Evolutionary conservation across 1,139 yeast species (phyloP), one percentile per base, ranked within the genome.

Genomic region (Blastobotrys petasosporus): DNA sequence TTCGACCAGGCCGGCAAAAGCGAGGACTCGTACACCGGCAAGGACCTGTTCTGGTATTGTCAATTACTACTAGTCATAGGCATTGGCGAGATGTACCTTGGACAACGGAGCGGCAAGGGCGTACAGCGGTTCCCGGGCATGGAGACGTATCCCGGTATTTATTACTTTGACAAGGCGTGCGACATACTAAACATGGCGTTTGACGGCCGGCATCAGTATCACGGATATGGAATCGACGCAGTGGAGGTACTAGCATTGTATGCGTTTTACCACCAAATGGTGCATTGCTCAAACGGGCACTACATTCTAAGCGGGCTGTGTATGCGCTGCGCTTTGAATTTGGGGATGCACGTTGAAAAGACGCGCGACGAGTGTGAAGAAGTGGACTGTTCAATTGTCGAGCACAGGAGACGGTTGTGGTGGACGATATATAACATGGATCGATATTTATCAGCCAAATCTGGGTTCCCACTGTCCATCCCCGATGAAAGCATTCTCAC

Each of bases 391-490:
- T 40, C 47, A 2, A 31, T 36, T 6, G 41, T 41, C n/a, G 95
- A 86, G 55, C 95, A 86, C 62, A 69, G 94, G 54, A 71, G 95
- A 59, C 69, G 95, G 54, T 67, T 86, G 16, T 86, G 94, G 92
- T 86, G 95, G 95, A 85, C 95, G 0, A 90, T 85, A 9, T 85
- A 85, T 64, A 85, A 85, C 85, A 82, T 82, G 59, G 95, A 86
- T 65, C 67, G 94, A 61, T 85, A 85, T 87, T 67, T 85, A 39
- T 81, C 88, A 15, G 82, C 94, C 10, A 86, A 86, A 58, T 90
- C 92, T 1, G 95, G 95, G 0, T 68, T 85, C 33, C 95, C 95
- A 0, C 64, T 85, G 38, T 80, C 90, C 46, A 74, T 85, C 53
- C 80, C 86, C 1, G 95, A 85, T 60, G 85, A 82, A 54, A 82